A percentile compares a stretch with the other conserved stretches of the same genome.
Evolutionary conservation across 352 stramenopile species (phyloP).

Genomic region (Phytophthora megakarya): DNA sequence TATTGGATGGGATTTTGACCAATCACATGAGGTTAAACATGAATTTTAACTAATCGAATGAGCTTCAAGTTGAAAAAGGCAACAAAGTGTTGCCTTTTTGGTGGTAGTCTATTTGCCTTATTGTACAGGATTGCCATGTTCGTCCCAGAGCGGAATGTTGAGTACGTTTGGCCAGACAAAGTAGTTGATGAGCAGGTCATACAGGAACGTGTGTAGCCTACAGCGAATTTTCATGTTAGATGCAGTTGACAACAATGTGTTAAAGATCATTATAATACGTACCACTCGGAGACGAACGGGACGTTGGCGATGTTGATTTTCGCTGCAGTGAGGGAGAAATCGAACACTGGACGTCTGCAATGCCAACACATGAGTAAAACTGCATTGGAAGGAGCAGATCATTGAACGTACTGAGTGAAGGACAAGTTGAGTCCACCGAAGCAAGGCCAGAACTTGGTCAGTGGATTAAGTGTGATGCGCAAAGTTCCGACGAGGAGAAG

Average conservation of each 20-base stretch:
- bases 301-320: slow-evolving; percentile 88
- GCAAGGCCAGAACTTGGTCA: slow-evolving; percentile 70
- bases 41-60: slow-evolving; percentile 8
- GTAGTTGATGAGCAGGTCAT: slow-evolving; percentile 75
- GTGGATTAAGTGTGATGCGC: slow-evolving; percentile 72
- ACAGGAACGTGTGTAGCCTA: slow-evolving; percentile 79
- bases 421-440: slow-evolving; percentile 72
- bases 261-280: slow-evolving; percentile 9
- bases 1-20: slow-evolving; percentile 1
- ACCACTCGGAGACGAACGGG: slow-evolving; percentile 83
- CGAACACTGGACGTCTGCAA: slow-evolving; percentile 62
- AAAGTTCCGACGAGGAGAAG: slow-evolving; percentile 73
- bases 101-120: neutral
- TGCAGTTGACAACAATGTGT: neutral
- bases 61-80: slow-evolving; percentile 1
- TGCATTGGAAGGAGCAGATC: neutral
- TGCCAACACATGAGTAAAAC: neutral
- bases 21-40: slow-evolving; percentile 6
- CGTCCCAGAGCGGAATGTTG: slow-evolving; percentile 72
- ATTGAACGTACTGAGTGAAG: slow-evolving; percentile 62
- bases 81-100: slow-evolving; percentile 4
- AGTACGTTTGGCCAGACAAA: slow-evolving; percentile 81
- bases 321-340: slow-evolving; percentile 79
- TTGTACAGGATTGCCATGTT: slow-evolving; percentile 32
- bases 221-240: neutral